phyloP scores from a whole-genome alignment of 2,329 filamentous ascomycete species.

The Phialophora macrospora region DNA sequence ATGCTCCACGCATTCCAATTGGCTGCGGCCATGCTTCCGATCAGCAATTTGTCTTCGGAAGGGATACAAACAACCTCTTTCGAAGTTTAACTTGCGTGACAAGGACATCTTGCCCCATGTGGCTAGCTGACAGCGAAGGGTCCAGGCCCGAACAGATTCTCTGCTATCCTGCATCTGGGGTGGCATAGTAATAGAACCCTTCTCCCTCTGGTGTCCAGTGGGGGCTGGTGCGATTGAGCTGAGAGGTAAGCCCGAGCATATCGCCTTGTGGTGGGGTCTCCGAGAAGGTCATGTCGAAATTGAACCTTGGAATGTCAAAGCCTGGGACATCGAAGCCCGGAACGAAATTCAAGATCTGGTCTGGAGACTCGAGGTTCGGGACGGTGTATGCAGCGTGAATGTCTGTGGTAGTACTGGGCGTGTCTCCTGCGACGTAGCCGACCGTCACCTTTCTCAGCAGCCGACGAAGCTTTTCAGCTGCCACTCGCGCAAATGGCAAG shows the following conservation, averaged over 20 bases:
- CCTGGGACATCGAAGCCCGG: slow-evolving; percentile 1
- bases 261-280: slow-evolving; percentile 2
- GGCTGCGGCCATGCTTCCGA: neutral
- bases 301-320: neutral
- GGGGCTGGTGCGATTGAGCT: neutral
- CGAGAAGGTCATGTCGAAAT: slow-evolving; percentile 1
- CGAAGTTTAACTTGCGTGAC: neutral
- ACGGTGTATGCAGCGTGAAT: neutral
- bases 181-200: slow-evolving; percentile 12
- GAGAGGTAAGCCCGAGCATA: neutral
- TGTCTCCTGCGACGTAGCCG: neutral
- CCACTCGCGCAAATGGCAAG: slow-evolving; percentile 5
- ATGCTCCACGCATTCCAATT: slow-evolving; percentile 15
- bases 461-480: neutral
- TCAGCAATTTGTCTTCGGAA: neutral
- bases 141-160: too few relatives aligned
- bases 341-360: neutral
- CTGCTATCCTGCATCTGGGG: slow-evolving; percentile 9
- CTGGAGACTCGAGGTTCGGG: neutral
- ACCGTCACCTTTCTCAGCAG: slow-evolving; percentile 3
- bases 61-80: neutral
- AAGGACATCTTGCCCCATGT: neutral
- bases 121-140: neutral
- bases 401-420: slow-evolving; percentile 5
- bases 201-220: slow-evolving; percentile 17